Conservation (phyloP, 1,139 yeast genomes). For the Candida albicans region DNA sequence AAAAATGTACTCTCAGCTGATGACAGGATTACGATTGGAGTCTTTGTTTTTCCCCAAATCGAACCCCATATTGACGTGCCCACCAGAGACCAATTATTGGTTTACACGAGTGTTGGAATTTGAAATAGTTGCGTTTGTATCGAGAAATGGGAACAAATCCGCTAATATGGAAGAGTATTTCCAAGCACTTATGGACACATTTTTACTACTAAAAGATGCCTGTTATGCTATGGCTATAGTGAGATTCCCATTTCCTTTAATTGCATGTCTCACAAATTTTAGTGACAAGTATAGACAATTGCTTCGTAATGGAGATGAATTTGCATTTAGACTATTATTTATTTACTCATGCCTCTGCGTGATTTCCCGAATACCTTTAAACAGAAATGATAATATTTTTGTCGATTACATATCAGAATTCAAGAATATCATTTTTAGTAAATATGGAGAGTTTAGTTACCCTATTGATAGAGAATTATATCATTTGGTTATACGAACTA, state of each 20-base stretch:
- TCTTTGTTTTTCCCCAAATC: not conserved
- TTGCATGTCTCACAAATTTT: not conserved
- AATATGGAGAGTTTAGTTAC: conserved; percentile 13
- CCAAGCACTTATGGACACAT: not conserved
- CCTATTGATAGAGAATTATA: conserved; percentile 11
- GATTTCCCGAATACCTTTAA: conserved; percentile 9
- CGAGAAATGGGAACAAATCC: not conserved
- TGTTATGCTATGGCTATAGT: not conserved
- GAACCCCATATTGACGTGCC: not conserved
- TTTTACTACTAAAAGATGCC: not conserved
- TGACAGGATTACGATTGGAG: not conserved
- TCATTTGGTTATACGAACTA: conserved; percentile 3
- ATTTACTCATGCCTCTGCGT: conserved; percentile 12
- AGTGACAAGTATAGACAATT: conserved; percentile 1
- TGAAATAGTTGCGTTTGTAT: not conserved
- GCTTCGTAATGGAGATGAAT: conserved; percentile 5
- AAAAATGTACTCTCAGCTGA: not conserved
- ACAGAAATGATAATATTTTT: conserved; percentile 10
- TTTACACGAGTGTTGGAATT: not conserved
- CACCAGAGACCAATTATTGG: not conserved
- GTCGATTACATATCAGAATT: conserved; percentile 13
- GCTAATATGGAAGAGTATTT: not conserved
- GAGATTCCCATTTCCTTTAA: conserved; percentile 2
- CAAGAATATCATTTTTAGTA: conserved; percentile 7
- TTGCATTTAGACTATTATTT: conserved; percentile 15